phyloP scores from a whole-genome alignment of 2,329 filamentous ascomycete species.

The Teratosphaeria pseudoeucalypti region DNA sequence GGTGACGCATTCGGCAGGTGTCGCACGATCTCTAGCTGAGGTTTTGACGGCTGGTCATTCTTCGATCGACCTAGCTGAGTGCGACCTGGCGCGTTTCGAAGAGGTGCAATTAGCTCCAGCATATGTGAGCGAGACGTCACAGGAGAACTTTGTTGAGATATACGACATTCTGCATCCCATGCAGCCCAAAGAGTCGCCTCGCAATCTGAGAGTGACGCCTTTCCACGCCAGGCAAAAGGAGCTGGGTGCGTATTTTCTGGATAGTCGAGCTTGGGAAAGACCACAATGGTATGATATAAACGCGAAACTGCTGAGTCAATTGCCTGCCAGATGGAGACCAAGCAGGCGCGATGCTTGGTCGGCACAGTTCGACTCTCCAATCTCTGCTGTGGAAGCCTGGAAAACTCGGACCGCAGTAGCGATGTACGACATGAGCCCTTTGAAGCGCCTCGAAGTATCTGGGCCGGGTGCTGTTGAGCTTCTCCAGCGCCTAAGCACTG shows the following conservation, averaged over 20 bases:
- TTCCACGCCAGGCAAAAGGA: conserved; percentile 46
- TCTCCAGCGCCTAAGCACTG: conserved; percentile 44
- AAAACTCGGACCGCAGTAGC: conserved; percentile 53
- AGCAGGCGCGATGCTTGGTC: conserved; percentile 51
- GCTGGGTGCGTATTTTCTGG: conserved; percentile 50
- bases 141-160: conserved; percentile 53
- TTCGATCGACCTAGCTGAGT: conserved; percentile 47
- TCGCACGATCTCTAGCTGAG: conserved; percentile 51
- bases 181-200: conserved; percentile 46
- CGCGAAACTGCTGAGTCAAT: conserved; percentile 37
- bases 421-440: conserved; percentile 53
- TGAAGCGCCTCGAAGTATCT: conserved; percentile 47
- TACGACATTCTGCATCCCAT: conserved; percentile 56
- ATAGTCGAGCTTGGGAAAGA: conserved; percentile 51
- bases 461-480: conserved; percentile 48
- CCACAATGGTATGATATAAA: conserved; percentile 55
- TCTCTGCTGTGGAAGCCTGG: conserved; percentile 52
- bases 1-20: conserved; percentile 56
- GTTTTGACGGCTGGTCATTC: conserved; percentile 47
- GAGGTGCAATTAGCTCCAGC: conserved; percentile 46
- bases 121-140: conserved; percentile 49
- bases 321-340: conserved; percentile 47
- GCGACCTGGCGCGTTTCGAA: conserved; percentile 52
- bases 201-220: conserved; percentile 49
- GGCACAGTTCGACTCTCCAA: conserved; percentile 45